These are phyloP conservation scores for Cyanodermella asteris DNA, from an alignment of 2,329 filamentous ascomycete species.

Conservation along the genomic window DNA sequence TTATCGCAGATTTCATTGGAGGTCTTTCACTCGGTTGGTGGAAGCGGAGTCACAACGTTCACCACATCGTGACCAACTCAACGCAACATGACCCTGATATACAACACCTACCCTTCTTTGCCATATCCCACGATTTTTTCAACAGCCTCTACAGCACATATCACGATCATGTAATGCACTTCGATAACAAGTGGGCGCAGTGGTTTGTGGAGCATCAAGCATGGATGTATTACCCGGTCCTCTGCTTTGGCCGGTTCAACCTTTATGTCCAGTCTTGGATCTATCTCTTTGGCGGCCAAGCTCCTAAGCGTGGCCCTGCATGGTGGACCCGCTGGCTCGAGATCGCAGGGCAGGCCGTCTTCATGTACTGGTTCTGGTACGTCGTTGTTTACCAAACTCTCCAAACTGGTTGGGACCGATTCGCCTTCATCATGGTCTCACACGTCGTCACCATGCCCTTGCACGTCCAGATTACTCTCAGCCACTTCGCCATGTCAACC, in stretches of 20 bases:
- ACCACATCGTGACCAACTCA: constrained; percentile 43
- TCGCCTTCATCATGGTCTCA: constrained; percentile 40
- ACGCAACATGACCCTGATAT: constrained; percentile 36
- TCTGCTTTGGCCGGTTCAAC: constrained; percentile 49
- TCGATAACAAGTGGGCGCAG: constrained; percentile 40
- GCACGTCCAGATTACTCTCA: constrained; percentile 50
- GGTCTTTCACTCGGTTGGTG: constrained; percentile 48
- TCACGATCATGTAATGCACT: too few relatives aligned
- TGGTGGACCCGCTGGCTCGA: constrained; percentile 49
- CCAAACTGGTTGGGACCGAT: constrained; percentile 33
- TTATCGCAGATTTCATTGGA: constrained; percentile 43
- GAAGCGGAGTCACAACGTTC: constrained; percentile 48
- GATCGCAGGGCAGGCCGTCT: constrained; percentile 38
- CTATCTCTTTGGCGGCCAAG: constrained; percentile 35
- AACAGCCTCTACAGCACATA: constrained; percentile 40
- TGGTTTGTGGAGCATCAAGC: constrained; percentile 38
- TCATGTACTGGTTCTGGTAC: constrained; percentile 49
- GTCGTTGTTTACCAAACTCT: constrained; percentile 37
- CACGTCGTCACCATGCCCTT: constrained; percentile 46
- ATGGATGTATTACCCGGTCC: constrained; percentile 47
- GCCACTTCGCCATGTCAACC: constrained; percentile 52
- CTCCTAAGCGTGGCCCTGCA: constrained; percentile 35
- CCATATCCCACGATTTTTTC: constrained; percentile 44
- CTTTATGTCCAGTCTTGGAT: constrained; percentile 46
- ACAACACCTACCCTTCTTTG: constrained; percentile 48